A percentile compares a stretch with the other conserved stretches of the same genome.
phyloP scores from a whole-genome alignment of 1,139 yeast genomes.

The Kodamaea anthophila region DNA sequence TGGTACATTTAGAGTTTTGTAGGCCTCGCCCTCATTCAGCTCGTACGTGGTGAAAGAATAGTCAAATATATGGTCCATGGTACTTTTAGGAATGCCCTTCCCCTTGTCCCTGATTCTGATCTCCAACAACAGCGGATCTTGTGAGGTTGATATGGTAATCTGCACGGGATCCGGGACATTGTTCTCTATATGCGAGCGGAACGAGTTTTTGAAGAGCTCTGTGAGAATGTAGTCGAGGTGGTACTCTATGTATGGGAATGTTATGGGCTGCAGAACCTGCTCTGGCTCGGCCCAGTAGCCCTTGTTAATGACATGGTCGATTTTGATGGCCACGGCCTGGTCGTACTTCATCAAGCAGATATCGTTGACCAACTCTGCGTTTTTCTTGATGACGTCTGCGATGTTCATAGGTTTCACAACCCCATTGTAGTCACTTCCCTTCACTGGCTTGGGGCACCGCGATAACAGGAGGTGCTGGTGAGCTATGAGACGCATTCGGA shows the following conservation, averaged over 20 bases:
- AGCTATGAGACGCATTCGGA: conserved; percentile 76
- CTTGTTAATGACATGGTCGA: conserved; percentile 37
- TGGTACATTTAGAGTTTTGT: conserved; percentile 57
- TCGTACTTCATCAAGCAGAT: conserved; percentile 80
- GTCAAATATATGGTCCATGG: conserved; percentile 65
- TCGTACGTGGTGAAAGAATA: conserved; percentile 81
- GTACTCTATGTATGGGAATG: conserved; percentile 76
- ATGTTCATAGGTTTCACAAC: conserved; percentile 63
- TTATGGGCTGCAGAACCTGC: conserved; percentile 22
- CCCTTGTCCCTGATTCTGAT: conserved; percentile 81
- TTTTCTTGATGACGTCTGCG: conserved; percentile 51
- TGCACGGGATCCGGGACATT: conserved; percentile 53
- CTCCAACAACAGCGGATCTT: conserved; percentile 40
- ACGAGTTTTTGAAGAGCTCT: conserved; percentile 82
- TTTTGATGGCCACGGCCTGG: conserved; percentile 52
- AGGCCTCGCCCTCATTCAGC: conserved; percentile 50
- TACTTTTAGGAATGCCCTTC: conserved; percentile 72
- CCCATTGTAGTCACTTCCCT: conserved; percentile 54
- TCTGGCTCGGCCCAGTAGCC: conserved; percentile 34
- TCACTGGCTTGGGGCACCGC: conserved; percentile 13
- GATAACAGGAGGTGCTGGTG: conserved; percentile 65
- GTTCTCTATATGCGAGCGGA: conserved; percentile 79
- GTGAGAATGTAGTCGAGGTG: conserved; percentile 83
- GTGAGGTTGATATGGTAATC: conserved; percentile 58
- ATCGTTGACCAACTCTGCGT: conserved; percentile 73